Percentiles rank a stretch among this genome's conserved stretches.
Conservation (phyloP, 2,329 filamentous ascomycete species). For the Hymenoscyphus fructigenus region DNA sequence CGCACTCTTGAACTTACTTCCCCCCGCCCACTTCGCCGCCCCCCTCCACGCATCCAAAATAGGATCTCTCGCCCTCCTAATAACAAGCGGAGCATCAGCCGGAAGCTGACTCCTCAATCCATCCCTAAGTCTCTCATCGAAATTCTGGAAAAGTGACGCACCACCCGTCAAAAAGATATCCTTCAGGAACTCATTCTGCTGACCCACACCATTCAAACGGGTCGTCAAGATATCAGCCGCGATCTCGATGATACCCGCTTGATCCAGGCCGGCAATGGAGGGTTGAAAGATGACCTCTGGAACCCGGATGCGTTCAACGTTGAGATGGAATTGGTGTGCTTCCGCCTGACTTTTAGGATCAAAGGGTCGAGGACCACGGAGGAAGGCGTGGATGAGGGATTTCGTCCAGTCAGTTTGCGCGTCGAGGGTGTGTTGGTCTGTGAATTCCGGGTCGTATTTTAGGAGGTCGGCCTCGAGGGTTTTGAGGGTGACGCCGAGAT, state of each 20-base stretch:
- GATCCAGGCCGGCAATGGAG: constrained; percentile 86
- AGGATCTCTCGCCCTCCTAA: constrained; percentile 73
- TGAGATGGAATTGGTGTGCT: constrained; percentile 87
- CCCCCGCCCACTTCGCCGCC: constrained; percentile 78
- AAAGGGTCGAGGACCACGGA: constrained; percentile 83
- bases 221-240: constrained; percentile 86
- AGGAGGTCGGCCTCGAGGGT: constrained; percentile 81
- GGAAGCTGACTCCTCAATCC: constrained; percentile 75
- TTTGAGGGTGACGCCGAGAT: constrained; percentile 72
- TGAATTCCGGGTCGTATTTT: constrained; percentile 82
- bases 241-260: constrained; percentile 91
- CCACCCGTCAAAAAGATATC: constrained; percentile 97
- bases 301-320: constrained; percentile 92
- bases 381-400: constrained; percentile 83
- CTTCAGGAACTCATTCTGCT: constrained; percentile 69
- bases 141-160: constrained; percentile 80
- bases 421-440: constrained; percentile 86
- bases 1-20: constrained; percentile 57
- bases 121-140: constrained; percentile 75
- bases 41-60: constrained; percentile 91
- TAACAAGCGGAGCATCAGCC: constrained; percentile 61
- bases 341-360: constrained; percentile 77
- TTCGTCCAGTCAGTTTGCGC: constrained; percentile 96
- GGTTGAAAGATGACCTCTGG: constrained; percentile 93
- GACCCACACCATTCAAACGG: constrained; percentile 59